Conservation (phyloP, 2,329 filamentous ascomycete genomes). For the Penicillium sclerotigenum region DNA sequence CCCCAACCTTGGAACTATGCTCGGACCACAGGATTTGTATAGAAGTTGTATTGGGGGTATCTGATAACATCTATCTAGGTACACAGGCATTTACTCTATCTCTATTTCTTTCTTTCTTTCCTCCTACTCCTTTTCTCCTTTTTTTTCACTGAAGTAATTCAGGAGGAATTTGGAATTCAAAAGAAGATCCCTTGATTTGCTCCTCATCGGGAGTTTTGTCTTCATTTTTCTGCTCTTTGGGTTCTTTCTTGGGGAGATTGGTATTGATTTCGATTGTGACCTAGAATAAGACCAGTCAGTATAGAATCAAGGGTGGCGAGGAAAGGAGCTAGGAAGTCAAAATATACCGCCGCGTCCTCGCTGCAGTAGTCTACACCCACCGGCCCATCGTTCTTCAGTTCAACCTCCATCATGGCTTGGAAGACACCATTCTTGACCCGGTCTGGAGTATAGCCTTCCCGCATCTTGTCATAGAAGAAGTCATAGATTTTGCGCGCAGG, state of each 20-base stretch:
- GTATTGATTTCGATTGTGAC: constrained; percentile 49
- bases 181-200: constrained; percentile 16
- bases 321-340: constrained; percentile 29
- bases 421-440: constrained; percentile 94
- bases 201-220: constrained; percentile 6
- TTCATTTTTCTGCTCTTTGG: constrained; percentile 16
- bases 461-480: constrained; percentile 74
- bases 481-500: constrained; percentile 80
- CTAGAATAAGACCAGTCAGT: constrained; percentile 25
- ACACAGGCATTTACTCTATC: constrained; percentile 5
- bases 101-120: not conserved
- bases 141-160: constrained; percentile 25
- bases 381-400: constrained; percentile 80
- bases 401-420: constrained; percentile 98
- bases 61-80: constrained; percentile 6
- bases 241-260: constrained; percentile 42
- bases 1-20: not conserved
- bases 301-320: constrained; percentile 10
- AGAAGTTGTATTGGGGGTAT: constrained; percentile 6
- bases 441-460: constrained; percentile 66
- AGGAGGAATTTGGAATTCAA: constrained; percentile 28
- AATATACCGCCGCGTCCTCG: constrained; percentile 56
- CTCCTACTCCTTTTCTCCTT: not conserved
- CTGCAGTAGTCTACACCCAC: constrained; percentile 61
- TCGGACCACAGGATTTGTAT: not conserved